phyloP scores from a whole-genome alignment of 768 basidiomycete species.

The Lentinus tigrinus region DNA sequence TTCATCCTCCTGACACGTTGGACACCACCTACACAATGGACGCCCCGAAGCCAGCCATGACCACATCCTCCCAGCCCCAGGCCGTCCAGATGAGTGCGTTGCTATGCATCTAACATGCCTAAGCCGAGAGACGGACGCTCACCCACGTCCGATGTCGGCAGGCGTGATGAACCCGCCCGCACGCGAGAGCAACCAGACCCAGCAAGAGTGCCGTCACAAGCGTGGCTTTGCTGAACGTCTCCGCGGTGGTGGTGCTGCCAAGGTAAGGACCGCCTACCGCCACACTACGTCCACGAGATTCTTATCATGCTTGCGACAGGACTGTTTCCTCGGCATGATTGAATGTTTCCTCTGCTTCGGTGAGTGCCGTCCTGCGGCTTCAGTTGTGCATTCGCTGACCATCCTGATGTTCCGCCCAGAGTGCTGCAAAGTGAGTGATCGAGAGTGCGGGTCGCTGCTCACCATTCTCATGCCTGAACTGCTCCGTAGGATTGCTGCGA shows the following conservation, averaged over 20 bases:
- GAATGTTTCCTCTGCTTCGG: slow-evolving; percentile 76
- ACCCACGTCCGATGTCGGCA: too few relatives aligned
- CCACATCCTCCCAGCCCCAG: slow-evolving; percentile 54
- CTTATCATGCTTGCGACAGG: slow-evolving; percentile 36
- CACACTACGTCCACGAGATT: not conserved
- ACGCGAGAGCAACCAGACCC: slow-evolving; percentile 24
- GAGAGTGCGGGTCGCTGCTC: not conserved
- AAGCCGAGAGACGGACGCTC: too few relatives aligned
- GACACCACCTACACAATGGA: slow-evolving; percentile 25
- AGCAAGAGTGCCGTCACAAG: slow-evolving; percentile 37
- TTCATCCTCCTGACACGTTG: not conserved
- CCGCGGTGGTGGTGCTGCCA: slow-evolving; percentile 70
- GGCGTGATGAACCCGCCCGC: slow-evolving; percentile 48
- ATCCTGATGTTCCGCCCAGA: slow-evolving; percentile 36
- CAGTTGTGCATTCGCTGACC: not conserved
- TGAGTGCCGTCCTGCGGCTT: slow-evolving; percentile 31
- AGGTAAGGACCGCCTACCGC: slow-evolving; percentile 36
- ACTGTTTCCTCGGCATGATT: slow-evolving; percentile 61
- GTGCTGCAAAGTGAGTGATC: slow-evolving; percentile 61
- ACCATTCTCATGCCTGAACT: not conserved
- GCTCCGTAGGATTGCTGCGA: slow-evolving; percentile 63
- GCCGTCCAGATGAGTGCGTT: slow-evolving; percentile 64
- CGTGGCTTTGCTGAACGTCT: slow-evolving; percentile 53
- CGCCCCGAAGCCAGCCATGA: slow-evolving; percentile 28
- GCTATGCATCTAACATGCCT: too few relatives aligned